Base-by-base conservation (phyloP, 2,329 filamentous ascomycete species). In the Polytolypa hystricis region DNA sequence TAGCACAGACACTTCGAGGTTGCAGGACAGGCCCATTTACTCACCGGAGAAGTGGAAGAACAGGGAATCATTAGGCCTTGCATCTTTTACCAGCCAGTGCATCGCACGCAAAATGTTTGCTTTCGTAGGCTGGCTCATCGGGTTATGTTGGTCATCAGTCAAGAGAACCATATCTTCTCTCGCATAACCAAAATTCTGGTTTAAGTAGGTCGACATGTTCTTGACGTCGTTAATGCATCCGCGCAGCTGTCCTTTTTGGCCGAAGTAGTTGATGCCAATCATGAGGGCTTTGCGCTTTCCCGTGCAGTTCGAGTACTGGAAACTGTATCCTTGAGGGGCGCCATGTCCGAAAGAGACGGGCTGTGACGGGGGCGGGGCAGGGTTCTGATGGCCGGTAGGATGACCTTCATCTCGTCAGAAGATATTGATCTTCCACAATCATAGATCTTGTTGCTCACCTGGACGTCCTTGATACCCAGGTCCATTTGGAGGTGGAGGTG, bases 141-240 rank as follows among this genome's bases (percentile, higher is more conserved):
- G 84, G 51, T 94, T 94, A 58, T 94, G 85, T 65, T 95, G 87
- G 57, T 96, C 89, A 55, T 96, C 89, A 26, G 89, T 95, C 56
- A 96, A 71, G 43, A 91, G 79, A 14, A 96, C 89, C 89, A 96
- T 96, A 55, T 96, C 87, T 61, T 95, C 89, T 40, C 86, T 71
- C 62, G 85, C 86, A 60, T 96, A 96, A 19, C 83, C 83, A 58
- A 93, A 95, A 54, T 85, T 79, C 59, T 87, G 77, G 45, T 84
- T 84, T 40, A 96, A 68, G 56, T 94, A 96, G 33, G 74, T 73
- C 15, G 86, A 93, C 85, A 96, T 93, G 66, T 95, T 95, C 63
- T 87, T 84, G 29, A 95, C 89, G 57, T 96, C 89, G 56, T 96
- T 95, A 67, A 95, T 95, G 55, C 89, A 96, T 30, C 89, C 89